Conservation (phyloP, 2,329 filamentous ascomycete species). For the Fusarium heterosporum region DNA sequence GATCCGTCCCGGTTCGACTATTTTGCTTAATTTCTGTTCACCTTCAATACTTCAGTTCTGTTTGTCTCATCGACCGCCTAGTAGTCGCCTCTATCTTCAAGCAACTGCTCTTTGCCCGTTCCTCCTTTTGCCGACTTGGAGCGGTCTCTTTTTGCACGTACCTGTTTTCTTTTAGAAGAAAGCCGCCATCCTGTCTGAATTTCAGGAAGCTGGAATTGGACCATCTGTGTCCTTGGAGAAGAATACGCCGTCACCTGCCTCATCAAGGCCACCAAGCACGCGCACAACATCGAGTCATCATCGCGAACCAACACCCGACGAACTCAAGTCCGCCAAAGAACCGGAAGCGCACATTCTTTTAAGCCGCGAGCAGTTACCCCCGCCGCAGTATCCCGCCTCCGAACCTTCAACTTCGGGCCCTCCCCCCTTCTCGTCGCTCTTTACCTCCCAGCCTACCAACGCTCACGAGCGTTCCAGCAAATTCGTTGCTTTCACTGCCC, state of each 20-base stretch:
- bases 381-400: constrained; percentile 69
- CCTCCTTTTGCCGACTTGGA: constrained; percentile 19
- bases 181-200: constrained; percentile 56
- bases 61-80: constrained; percentile 27
- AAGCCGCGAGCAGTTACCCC: constrained; percentile 61
- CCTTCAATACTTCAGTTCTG: constrained; percentile 34
- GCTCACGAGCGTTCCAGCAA: constrained; percentile 52
- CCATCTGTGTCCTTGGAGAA: constrained; percentile 53
- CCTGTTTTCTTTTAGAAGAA: constrained; percentile 33
- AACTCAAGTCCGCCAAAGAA: constrained; percentile 41
- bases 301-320: constrained; percentile 38
- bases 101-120: constrained; percentile 23
- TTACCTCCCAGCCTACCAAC: constrained; percentile 55
- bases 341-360: constrained; percentile 43
- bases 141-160: constrained; percentile 14
- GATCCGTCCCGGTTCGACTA: constrained; percentile 11
- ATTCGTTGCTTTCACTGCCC: constrained; percentile 48
- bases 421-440: constrained; percentile 72
- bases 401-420: constrained; percentile 66
- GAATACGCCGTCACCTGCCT: constrained; percentile 48
- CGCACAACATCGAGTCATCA: constrained; percentile 45
- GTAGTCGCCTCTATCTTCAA: constrained; percentile 28
- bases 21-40: constrained; percentile 13
- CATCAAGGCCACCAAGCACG: constrained; percentile 44
- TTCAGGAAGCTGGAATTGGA: constrained; percentile 51